Base-by-base conservation (phyloP, 2,329 filamentous ascomycete species). In the Fusarium sp. region DNA sequence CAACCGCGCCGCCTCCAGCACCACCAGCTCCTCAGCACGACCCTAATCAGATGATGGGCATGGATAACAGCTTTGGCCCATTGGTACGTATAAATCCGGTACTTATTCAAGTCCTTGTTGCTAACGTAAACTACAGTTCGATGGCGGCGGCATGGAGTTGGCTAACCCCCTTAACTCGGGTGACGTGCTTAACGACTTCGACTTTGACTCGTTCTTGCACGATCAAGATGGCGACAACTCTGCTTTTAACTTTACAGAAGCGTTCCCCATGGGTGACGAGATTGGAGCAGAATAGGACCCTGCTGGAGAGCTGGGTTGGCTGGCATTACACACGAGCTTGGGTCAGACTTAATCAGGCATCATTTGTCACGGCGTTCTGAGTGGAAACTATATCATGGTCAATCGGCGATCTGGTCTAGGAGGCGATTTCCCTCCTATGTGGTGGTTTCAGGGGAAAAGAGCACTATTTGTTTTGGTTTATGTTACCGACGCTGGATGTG, bases 151-250 rank as follows among this genome's bases (percentile, higher is more conserved):
- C 40, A 83, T 90, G 78, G 86, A 86, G 57, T 86, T 88, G 75
- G 82, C 84, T 56, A 86, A 88, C 67, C 85, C 87, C 3, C 76
- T 85, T 28, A 81, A 82, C 63, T 82, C 83, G 8, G 79, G 79
- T 55, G 85, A 90, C 73, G 88, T 90, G 36, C 81, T 91, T 47
- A 88, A 87, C 71, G 88, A 89, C 68, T 91, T 91, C 72, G 89
- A 91, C 66, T 83, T 91, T 70, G 89, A 91, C 76, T 89, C 88
- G 3, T 91, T 91, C 80, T 80, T 91, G 9, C 87, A 91, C 67
- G 83, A 85, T 62, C 81, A 83, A 63, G 84, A 85, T 46, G 81
- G 78, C 34, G 83, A 83, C 40, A 80, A 80, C 41, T 77, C 79
- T 42, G 77, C 74, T 6, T 90, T 90, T 66, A 86, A 86, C 77